A percentile compares a stretch with the other conserved stretches of the same genome.
phyloP scores from a whole-genome alignment of 169 alveolate genomes.

The Eimeria falciformis region DNA sequence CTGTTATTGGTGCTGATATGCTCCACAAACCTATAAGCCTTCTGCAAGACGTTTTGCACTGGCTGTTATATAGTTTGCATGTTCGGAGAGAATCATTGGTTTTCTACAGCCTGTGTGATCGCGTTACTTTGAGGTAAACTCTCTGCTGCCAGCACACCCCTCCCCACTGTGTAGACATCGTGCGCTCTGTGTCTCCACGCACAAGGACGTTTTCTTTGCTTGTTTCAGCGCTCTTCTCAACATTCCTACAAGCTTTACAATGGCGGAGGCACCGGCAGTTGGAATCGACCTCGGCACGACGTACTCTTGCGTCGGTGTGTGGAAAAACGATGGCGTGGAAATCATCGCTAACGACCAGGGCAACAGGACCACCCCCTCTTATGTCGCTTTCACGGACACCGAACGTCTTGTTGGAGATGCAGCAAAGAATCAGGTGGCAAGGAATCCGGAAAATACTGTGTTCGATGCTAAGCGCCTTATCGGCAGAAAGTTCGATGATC shows the following conservation, averaged over 20 bases:
- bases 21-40: neutral
- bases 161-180: neutral
- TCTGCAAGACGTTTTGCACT: neutral
- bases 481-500: slow-evolving; percentile 97
- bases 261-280: slow-evolving; percentile 84
- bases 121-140: neutral
- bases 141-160: neutral
- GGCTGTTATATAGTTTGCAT: neutral
- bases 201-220: neutral
- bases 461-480: slow-evolving; percentile 98
- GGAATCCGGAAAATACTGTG: slow-evolving; percentile 97
- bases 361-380: slow-evolving; percentile 98
- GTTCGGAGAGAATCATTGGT: neutral
- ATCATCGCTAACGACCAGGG: slow-evolving; percentile 99
- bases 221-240: neutral
- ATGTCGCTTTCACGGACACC: slow-evolving; percentile 98
- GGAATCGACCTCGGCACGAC: slow-evolving; percentile 99
- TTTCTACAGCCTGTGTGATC: neutral
- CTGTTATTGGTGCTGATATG: neutral
- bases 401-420: slow-evolving; percentile 99
- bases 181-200: neutral
- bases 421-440: slow-evolving; percentile 97
- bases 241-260: slow-evolving; percentile 1
- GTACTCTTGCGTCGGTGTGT: slow-evolving; percentile 98
- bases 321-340: slow-evolving; percentile 98